Evolutionary conservation across 176 grass and related monocot species (phyloP).

Genomic region (Avena insularis): DNA sequence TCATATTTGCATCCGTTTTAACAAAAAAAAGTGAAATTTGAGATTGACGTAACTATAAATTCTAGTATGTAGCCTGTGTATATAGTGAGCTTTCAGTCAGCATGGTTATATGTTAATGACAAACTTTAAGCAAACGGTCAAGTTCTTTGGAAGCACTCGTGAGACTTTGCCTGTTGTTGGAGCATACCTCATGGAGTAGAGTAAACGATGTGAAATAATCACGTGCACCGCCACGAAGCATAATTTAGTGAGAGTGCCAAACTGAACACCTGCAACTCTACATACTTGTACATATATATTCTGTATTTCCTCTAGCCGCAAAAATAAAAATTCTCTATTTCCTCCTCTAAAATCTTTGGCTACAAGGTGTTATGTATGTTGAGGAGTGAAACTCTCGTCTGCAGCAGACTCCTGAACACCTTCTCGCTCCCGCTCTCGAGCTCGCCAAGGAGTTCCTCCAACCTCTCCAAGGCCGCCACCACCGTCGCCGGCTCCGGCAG

Average conservation of each 20-base stretch:
- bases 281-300: too few relatives aligned
- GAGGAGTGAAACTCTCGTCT: constrained; percentile 14
- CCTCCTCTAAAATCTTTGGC: background rate
- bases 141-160: too few relatives aligned
- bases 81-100: background rate
- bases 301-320: too few relatives aligned
- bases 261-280: too few relatives aligned
- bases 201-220: too few relatives aligned
- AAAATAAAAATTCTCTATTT: background rate
- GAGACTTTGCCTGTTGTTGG: too few relatives aligned
- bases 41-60: too few relatives aligned
- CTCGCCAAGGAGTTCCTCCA: background rate
- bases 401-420: constrained; percentile 13
- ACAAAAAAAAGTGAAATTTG: too few relatives aligned
- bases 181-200: too few relatives aligned
- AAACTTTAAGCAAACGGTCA: background rate
- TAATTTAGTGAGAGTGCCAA: too few relatives aligned
- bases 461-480: constrained; percentile 23
- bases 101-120: background rate
- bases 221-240: too few relatives aligned
- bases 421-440: background rate
- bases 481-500: constrained; percentile 7
- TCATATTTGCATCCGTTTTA: too few relatives aligned
- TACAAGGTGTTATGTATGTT: constrained; percentile 22
- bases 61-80: background rate